A percentile compares a stretch with the other conserved stretches of the same genome.
Conservation (phyloP, 148 eudicot species). For the Tetragonia tetragonoides region DNA sequence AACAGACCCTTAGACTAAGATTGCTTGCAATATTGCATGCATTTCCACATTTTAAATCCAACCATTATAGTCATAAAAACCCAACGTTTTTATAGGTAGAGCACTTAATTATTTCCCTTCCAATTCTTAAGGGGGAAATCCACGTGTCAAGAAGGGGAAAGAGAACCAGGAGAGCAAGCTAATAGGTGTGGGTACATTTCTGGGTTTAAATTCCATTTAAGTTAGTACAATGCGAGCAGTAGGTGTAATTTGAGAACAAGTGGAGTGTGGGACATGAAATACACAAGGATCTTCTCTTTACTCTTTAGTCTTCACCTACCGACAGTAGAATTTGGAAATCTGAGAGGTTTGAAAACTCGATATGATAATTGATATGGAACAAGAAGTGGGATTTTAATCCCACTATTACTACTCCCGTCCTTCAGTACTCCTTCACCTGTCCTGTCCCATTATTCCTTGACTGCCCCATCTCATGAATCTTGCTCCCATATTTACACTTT, state of each 20-base stretch:
- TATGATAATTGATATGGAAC: neutral
- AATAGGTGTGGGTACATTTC: neutral
- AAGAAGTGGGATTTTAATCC: neutral
- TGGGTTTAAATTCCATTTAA: no score
- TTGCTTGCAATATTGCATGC: no score
- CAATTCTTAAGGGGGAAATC: neutral
- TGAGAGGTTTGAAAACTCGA: neutral
- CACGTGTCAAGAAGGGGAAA: constrained; percentile 2
- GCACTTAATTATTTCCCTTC: no score
- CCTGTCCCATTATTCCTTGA: neutral
- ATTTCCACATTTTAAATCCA: no score
- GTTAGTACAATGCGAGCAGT: no score
- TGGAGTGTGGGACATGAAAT: no score
- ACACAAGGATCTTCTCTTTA: neutral
- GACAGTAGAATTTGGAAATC: constrained; percentile 7
- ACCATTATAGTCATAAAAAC: no score
- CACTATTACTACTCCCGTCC: no score
- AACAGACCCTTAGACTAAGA: no score
- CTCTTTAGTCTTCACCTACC: constrained; percentile 8
- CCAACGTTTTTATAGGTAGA: no score
- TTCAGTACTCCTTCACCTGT: neutral
- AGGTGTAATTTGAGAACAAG: no score
- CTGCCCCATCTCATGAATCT: constrained; percentile 10
- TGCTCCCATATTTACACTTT: neutral
- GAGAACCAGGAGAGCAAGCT: neutral